Evolutionary conservation across 176 grass and related monocot species (phyloP), one percentile per base, ranked within the genome.

Genomic region (Otatea glauca): DNA sequence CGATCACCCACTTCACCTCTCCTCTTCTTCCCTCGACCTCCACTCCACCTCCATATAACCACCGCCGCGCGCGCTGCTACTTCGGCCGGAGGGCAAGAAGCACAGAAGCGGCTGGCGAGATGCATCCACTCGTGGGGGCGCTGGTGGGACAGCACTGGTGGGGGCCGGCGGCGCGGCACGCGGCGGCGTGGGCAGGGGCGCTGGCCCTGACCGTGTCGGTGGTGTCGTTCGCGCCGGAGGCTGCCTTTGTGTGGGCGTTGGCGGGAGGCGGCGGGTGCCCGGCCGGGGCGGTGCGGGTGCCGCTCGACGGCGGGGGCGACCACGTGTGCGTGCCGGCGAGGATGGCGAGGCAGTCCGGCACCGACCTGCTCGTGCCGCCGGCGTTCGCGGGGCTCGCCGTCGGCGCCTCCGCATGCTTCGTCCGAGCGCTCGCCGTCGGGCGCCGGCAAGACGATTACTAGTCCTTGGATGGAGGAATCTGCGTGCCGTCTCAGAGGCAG

Each of bases 161-260:
- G 81, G 72, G 45, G 3, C 84, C 88, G 44, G 70, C 84, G 84
- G 15, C 85, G 73, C 81, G 86, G 68, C 81, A 80, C 68, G 89
- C 87, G 18, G 84, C 70, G 42, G 81, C 85, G 6, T 97, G 94
- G 91, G 90, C 94, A 15, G 91, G 41, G 4, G 63, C 89, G 70
- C 82, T 97, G 65, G 92, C 91, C 37, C 74, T 87, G 6, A 84
- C 84, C 0, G 91, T 93, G 1, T 88, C 88, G 24, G 70, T 91
- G 74, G 64, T 79, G 74, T 97, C 94, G 21, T 97, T 92, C 87
- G 70, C 89, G 9, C 94, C 91, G 9, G 94, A 87, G 72, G 75
- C 85, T 20, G 91, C 94, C 48, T 97, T 97, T 87, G 87, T 93
- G n/a, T 92, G 94, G 94, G 69, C 89, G 51, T 50, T 97, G 9